phyloP scores from a whole-genome alignment of 2,329 filamentous ascomycete species.

The Penicillium verrucosum region DNA sequence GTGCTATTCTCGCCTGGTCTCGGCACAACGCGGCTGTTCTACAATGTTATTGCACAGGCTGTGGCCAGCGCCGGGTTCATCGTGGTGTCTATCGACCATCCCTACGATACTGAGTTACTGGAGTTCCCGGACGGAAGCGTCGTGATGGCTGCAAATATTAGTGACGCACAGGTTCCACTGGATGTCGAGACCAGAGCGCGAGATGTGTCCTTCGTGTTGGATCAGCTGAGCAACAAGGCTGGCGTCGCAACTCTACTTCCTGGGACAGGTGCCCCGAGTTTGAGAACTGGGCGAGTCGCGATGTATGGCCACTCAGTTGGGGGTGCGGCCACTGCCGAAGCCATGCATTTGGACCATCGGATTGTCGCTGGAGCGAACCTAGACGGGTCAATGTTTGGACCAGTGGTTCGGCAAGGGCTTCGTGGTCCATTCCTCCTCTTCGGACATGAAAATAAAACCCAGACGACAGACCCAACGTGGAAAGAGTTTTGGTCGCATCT shows the following conservation, averaged over 20 bases:
- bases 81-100: constrained; percentile 37
- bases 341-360: constrained; percentile 17
- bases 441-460: constrained; percentile 14
- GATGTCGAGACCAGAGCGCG: constrained; percentile 9
- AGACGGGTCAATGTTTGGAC: constrained; percentile 17
- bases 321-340: constrained; percentile 19
- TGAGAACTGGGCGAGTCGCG: neutral
- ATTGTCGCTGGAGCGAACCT: constrained; percentile 20
- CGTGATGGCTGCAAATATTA: constrained; percentile 10
- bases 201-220: constrained; percentile 18
- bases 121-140: constrained; percentile 30
- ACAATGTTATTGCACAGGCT: constrained; percentile 29
- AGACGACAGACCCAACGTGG: constrained; percentile 16
- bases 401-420: constrained; percentile 11
- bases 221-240: constrained; percentile 10
- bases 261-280: neutral
- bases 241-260: constrained; percentile 4
- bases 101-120: constrained; percentile 35
- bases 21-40: constrained; percentile 29
- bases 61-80: constrained; percentile 36
- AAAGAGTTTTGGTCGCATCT: constrained; percentile 7
- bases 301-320: constrained; percentile 26
- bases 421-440: constrained; percentile 16
- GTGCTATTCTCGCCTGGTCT: constrained; percentile 35
- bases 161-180: neutral